A percentile compares a stretch with the other conserved stretches of the same genome.
phyloP scores from a whole-genome alignment of 148 eudicot genomes.

The Camellia japonica region DNA sequence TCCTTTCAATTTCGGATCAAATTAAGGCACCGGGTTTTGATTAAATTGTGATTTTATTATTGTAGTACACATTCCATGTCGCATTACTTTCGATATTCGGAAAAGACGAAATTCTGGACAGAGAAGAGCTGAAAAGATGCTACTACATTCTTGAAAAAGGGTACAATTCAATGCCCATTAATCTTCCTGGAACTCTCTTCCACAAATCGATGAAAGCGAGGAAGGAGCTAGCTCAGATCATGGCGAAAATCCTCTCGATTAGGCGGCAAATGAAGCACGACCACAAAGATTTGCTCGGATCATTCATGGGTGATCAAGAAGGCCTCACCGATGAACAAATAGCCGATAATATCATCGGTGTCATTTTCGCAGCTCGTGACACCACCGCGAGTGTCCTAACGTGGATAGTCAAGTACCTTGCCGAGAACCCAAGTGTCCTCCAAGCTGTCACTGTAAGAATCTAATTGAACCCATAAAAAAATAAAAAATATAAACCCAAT shows the following conservation, averaged over 20 bases:
- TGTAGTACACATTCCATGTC: constrained; percentile 91
- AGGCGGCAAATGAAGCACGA: constrained; percentile 46
- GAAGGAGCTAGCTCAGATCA: constrained; percentile 64
- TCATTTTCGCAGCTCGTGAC: constrained; percentile 67
- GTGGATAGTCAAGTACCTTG: constrained; percentile 62
- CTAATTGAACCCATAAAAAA: background rate
- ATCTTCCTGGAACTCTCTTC: constrained; percentile 84
- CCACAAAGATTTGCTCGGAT: constrained; percentile 61
- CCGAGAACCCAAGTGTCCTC: constrained; percentile 46
- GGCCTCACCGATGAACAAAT: constrained; percentile 59
- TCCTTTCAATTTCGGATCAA: background rate
- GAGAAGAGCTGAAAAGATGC: constrained; percentile 80
- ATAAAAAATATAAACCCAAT: background rate
- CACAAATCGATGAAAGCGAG: constrained; percentile 87
- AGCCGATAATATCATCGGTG: constrained; percentile 64
- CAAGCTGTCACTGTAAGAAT: constrained; percentile 50
- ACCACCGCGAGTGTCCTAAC: constrained; percentile 73
- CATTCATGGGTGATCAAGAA: constrained; percentile 79
- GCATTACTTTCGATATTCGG: constrained; percentile 86
- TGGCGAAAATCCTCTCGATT: constrained; percentile 53
- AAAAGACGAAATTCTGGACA: constrained; percentile 60
- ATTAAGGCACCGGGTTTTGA: constrained; percentile 27
- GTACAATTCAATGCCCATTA: constrained; percentile 90
- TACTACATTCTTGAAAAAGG: constrained; percentile 81
- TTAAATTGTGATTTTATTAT: background rate